Percentiles rank a stretch among this genome's conserved stretches.
phyloP scores from a whole-genome alignment of 352 stramenopile species.

The Phytophthora agathidicida region DNA sequence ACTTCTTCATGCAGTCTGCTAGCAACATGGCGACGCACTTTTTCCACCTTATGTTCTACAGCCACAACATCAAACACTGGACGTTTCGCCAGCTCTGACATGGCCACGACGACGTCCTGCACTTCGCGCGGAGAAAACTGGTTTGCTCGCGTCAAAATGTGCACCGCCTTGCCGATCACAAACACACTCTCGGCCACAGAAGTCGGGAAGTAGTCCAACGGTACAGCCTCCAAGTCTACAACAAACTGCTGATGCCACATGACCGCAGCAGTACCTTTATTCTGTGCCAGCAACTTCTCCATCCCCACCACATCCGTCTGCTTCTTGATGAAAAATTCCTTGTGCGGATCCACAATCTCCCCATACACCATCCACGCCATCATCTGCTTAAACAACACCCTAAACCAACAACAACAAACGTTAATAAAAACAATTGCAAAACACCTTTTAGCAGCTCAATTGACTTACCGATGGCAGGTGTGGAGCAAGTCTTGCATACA shows the following conservation, averaged over 20 bases:
- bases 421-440: conserved; percentile 4
- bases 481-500: conserved; percentile 64
- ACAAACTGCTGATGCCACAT: conserved; percentile 60
- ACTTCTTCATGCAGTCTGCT: conserved; percentile 65
- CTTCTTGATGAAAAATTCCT: conserved; percentile 81
- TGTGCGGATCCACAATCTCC: conserved; percentile 69
- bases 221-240: conserved; percentile 62
- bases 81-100: conserved; percentile 40
- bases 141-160: conserved; percentile 56
- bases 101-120: conserved; percentile 46
- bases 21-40: conserved; percentile 59
- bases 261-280: conserved; percentile 10
- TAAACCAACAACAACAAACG: conserved; percentile 16
- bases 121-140: conserved; percentile 56
- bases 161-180: conserved; percentile 68
- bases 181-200: conserved; percentile 70
- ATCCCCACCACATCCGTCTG: not conserved
- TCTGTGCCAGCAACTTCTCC: not conserved
- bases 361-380: conserved; percentile 82
- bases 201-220: conserved; percentile 65
- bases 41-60: conserved; percentile 65
- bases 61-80: conserved; percentile 55
- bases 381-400: conserved; percentile 82
- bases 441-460: not conserved
- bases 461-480: conserved; percentile 59